Conservation (phyloP, 805 yeast genomes). For the Yarrowia phangngaensis region DNA sequence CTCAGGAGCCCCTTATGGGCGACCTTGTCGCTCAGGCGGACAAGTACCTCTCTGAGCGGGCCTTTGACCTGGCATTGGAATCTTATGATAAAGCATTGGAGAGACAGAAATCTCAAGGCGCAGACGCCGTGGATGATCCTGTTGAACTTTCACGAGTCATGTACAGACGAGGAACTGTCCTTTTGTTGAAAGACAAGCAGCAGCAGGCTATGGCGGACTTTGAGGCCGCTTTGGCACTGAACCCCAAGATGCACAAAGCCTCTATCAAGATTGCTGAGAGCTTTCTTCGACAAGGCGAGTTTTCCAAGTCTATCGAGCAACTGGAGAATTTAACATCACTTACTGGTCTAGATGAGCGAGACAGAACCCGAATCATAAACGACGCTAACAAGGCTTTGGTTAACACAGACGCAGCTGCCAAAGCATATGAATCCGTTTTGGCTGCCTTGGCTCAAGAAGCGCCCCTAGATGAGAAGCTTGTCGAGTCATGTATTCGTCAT, state of each 20-base stretch:
- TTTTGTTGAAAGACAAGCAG: constrained; percentile 18
- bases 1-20: constrained; percentile 24
- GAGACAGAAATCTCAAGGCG: constrained; percentile 30
- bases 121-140: constrained; percentile 15
- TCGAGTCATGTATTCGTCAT: constrained; percentile 33
- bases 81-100: constrained; percentile 39
- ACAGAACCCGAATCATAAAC: constrained; percentile 9
- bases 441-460: constrained; percentile 27
- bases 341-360: constrained; percentile 20
- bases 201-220: constrained; percentile 34
- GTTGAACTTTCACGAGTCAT: constrained; percentile 15
- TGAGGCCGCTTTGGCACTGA: constrained; percentile 40
- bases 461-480: constrained; percentile 28
- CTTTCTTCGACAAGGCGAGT: constrained; percentile 27
- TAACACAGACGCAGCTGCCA: constrained; percentile 29
- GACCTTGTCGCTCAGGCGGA: constrained; percentile 35
- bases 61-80: constrained; percentile 38
- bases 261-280: constrained; percentile 35
- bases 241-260: constrained; percentile 37
- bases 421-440: constrained; percentile 23
- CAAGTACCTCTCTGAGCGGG: constrained; percentile 40
- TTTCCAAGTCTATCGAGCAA: constrained; percentile 6
- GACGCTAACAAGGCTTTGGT: constrained; percentile 27
- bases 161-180: constrained; percentile 24
- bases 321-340: constrained; percentile 7